Conservation (phyloP, 2,329 filamentous ascomycete genomes). For the Hypoxylon sp. region DNA sequence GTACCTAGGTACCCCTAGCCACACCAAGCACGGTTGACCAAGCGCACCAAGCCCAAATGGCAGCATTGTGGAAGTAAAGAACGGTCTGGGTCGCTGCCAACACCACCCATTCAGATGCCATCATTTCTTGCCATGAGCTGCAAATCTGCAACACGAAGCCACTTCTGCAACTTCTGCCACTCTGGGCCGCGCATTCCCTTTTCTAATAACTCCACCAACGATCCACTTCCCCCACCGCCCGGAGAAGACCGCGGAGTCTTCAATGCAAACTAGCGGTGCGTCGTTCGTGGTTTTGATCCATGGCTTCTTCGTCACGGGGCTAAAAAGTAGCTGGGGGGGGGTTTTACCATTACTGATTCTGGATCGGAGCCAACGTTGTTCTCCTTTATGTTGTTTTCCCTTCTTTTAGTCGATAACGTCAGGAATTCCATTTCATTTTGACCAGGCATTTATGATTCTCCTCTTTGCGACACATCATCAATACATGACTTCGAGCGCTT, state of each 20-base stretch:
- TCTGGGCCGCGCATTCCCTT: constrained; percentile 18
- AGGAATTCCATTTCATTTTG: constrained; percentile 22
- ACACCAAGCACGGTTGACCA: not conserved
- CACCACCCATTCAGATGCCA: constrained; percentile 19
- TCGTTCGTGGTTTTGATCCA: constrained; percentile 35
- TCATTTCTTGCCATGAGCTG: constrained; percentile 3
- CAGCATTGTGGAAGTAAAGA: constrained; percentile 19
- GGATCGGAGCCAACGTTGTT: constrained; percentile 32
- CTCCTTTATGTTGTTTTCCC: constrained; percentile 12
- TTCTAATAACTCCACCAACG: constrained; percentile 37
- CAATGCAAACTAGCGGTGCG: constrained; percentile 46
- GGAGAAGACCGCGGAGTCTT: constrained; percentile 41
- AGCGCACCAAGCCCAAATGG: constrained; percentile 13
- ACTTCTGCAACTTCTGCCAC: not conserved
- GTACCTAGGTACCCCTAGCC: constrained; percentile 2
- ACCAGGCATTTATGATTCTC: not conserved
- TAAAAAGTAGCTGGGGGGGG: constrained; percentile 35
- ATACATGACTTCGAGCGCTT: constrained; percentile 27
- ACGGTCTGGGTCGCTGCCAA: constrained; percentile 40
- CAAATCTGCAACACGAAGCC: constrained; percentile 29
- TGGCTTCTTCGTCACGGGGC: constrained; percentile 44
- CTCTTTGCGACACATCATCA: constrained; percentile 1
- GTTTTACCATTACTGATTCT: constrained; percentile 30
- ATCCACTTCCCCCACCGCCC: constrained; percentile 45
- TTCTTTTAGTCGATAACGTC: constrained; percentile 23